Conservation (phyloP, 1,284 basidiomycete species). For the Rhodotorula sp. region DNA sequence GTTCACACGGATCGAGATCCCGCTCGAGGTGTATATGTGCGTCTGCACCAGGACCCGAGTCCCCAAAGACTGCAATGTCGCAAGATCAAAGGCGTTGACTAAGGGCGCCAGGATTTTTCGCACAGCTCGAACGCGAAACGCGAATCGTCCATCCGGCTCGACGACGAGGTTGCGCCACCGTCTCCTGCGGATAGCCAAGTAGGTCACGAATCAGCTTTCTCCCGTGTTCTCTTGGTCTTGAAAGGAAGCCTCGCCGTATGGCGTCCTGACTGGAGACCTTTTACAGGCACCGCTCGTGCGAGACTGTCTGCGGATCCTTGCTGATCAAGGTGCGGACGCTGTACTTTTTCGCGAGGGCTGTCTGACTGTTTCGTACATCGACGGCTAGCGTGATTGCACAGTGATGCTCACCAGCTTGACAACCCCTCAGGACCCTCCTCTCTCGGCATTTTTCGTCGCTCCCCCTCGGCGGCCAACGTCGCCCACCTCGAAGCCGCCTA, state of each 20-base stretch:
- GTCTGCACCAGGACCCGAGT: neutral
- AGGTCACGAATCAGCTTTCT: too few relatives aligned
- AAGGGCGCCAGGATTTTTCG: too few relatives aligned
- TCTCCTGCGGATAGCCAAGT: too few relatives aligned
- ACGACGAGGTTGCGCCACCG: too few relatives aligned
- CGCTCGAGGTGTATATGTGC: constrained; percentile 34
- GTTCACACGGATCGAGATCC: constrained; percentile 33
- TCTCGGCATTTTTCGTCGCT: constrained; percentile 41
- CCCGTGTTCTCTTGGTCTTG: too few relatives aligned
- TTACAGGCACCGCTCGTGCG: neutral
- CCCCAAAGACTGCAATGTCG: too few relatives aligned
- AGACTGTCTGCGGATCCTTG: constrained; percentile 28
- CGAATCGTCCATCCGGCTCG: neutral
- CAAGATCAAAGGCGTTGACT: too few relatives aligned
- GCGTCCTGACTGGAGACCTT: neutral
- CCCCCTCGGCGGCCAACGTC: constrained; percentile 33
- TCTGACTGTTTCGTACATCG: too few relatives aligned
- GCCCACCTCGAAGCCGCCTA: constrained; percentile 32
- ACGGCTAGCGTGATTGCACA: too few relatives aligned
- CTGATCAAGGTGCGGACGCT: constrained; percentile 10
- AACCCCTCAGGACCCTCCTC: constrained; percentile 19
- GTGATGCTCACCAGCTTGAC: too few relatives aligned
- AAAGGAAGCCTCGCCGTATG: too few relatives aligned
- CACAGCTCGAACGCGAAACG: constrained; percentile 18
- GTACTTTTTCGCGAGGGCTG: neutral